A percentile compares a stretch with the other conserved stretches of the same genome.
Conservation (phyloP, 208 protist species). For the Zelonia costaricensis region DNA sequence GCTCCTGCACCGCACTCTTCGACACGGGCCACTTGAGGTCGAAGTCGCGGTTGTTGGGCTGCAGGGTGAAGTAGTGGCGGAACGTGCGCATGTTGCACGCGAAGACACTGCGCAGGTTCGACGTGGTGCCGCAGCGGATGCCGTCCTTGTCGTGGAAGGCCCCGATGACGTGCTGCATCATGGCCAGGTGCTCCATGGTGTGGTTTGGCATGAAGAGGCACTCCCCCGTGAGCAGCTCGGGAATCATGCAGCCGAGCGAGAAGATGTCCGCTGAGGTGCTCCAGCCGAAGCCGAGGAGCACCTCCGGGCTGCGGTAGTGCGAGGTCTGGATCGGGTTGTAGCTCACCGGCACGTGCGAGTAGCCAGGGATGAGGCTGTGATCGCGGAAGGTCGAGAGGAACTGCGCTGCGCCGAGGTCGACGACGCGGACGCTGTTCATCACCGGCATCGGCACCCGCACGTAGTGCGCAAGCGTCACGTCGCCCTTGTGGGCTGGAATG, state of each 20-base stretch:
- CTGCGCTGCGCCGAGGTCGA: conserved; percentile 73
- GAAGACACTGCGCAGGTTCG: conserved; percentile 38
- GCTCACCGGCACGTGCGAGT: conserved; percentile 46
- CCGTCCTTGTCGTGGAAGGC: conserved; percentile 38
- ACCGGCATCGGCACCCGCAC: conserved; percentile 52
- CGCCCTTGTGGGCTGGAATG: conserved; percentile 15
- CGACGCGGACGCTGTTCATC: conserved; percentile 67
- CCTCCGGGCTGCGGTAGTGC: conserved; percentile 81
- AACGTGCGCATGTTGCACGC: conserved; percentile 52
- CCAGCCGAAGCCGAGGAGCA: conserved; percentile 81
- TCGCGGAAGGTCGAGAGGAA: conserved; percentile 49
- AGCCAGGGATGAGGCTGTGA: conserved; percentile 36
- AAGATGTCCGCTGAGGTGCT: conserved; percentile 69
- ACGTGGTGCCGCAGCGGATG: conserved; percentile 17
- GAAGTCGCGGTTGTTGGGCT: conserved; percentile 38
- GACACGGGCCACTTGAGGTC: conserved; percentile 56
- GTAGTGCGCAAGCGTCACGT: conserved; percentile 25
- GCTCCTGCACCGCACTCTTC: conserved; percentile 29
- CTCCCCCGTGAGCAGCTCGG: conserved; percentile 72
- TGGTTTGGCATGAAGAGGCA: conserved; percentile 78
- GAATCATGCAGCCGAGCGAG: conserved; percentile 85
- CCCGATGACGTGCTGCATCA: conserved; percentile 78
- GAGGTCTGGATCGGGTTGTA: conserved; percentile 78
- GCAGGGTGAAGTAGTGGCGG: conserved; percentile 54
- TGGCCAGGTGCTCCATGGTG: conserved; percentile 75